Conservation (phyloP, 352 stramenopile species). For the Phytophthora syringae region DNA sequence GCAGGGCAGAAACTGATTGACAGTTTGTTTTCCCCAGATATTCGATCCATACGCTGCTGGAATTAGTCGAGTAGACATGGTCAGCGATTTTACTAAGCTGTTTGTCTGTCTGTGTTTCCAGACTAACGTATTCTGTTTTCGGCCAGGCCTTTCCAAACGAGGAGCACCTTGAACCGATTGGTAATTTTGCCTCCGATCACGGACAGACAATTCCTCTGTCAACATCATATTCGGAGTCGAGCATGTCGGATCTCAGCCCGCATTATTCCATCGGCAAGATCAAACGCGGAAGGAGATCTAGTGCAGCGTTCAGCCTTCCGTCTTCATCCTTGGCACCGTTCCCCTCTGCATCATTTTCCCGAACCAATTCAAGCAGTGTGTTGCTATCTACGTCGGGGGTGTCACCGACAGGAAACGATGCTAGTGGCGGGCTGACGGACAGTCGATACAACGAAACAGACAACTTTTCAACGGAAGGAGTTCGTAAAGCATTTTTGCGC, state of each 20-base stretch:
- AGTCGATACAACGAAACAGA: conserved; percentile 75
- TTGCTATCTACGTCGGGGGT: conserved; percentile 36
- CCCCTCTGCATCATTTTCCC: conserved; percentile 33
- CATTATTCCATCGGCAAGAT: conserved; percentile 79
- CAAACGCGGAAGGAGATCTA: conserved; percentile 61
- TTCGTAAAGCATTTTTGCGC: conserved; percentile 78
- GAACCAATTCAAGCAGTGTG: conserved; percentile 41
- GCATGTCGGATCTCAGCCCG: conserved; percentile 56
- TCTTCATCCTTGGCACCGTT: conserved; percentile 38
- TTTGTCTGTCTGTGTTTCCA: not conserved
- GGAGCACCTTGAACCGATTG: conserved; percentile 81
- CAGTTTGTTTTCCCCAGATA: conserved; percentile 44
- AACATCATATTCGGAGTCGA: conserved; percentile 65
- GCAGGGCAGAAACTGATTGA: not conserved
- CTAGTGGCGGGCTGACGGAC: conserved; percentile 55
- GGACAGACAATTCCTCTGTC: conserved; percentile 74
- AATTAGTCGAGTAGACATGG: conserved; percentile 76
- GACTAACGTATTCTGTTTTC: not conserved
- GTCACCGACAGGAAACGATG: conserved; percentile 35
- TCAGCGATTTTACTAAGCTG: conserved; percentile 22
- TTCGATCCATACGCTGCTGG: conserved; percentile 80
- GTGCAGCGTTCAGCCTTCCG: conserved; percentile 44
- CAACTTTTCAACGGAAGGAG: conserved; percentile 67
- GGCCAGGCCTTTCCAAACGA: conserved; percentile 79
- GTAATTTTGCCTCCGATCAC: conserved; percentile 69